These are phyloP conservation scores for Grammothele lineata DNA, from an alignment of 768 basidiomycete species.

Conservation along the genomic window DNA sequence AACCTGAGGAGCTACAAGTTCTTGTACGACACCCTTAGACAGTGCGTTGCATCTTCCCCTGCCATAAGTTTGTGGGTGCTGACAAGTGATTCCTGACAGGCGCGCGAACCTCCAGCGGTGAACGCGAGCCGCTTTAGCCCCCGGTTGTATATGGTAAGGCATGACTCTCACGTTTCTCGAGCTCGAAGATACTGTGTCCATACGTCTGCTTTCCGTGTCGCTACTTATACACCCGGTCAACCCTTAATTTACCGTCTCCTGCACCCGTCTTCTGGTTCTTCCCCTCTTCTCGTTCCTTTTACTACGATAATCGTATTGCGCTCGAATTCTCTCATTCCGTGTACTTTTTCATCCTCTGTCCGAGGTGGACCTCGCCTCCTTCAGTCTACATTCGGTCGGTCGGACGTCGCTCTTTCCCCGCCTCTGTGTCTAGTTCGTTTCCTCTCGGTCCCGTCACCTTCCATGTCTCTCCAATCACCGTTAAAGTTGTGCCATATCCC, in stretches of 20 bases:
- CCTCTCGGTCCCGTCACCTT: background rate
- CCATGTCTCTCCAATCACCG: background rate
- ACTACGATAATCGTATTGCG: too few relatives aligned
- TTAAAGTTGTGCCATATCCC: background rate
- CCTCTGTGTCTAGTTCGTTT: too few relatives aligned
- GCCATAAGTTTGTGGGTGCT: background rate
- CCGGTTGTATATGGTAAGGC: background rate
- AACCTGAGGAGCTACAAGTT: constrained; percentile 91
- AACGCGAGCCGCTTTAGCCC: background rate
- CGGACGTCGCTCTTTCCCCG: too few relatives aligned
- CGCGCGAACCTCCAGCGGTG: constrained; percentile 27
- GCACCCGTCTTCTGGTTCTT: background rate
- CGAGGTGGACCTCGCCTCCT: too few relatives aligned
- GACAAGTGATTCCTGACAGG: constrained; percentile 6
- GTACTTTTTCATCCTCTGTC: background rate
- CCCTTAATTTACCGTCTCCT: constrained; percentile 4
- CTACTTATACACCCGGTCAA: background rate
- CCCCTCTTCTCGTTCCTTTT: too few relatives aligned
- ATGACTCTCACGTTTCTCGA: constrained; percentile 5
- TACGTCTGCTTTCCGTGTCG: constrained; percentile 7
- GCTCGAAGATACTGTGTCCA: constrained; percentile 12
- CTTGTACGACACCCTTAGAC: constrained; percentile 81
- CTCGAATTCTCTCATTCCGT: background rate
- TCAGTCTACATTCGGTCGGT: too few relatives aligned
- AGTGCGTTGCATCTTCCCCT: constrained; percentile 47